Conservation (phyloP, 257 asterid genomes). For the Nicotiana sylvestris region DNA sequence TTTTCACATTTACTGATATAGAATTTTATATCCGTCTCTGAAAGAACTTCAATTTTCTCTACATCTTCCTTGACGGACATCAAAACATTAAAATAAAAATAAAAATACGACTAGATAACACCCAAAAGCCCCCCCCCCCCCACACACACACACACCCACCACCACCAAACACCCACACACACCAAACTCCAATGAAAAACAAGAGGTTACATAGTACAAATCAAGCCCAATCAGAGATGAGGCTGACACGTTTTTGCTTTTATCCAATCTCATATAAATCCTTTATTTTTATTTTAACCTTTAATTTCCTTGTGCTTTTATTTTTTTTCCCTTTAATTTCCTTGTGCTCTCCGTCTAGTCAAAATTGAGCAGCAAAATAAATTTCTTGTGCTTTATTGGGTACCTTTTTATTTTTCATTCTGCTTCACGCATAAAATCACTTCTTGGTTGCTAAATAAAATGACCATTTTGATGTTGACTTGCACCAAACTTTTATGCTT, state of each 20-base stretch:
- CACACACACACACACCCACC: background rate
- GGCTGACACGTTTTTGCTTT: conserved; percentile 21
- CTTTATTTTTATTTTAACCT: background rate
- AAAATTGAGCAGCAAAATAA: conserved; percentile 9
- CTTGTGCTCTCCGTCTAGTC: conserved; percentile 5
- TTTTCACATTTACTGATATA: too few species aligned
- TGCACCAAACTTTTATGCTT: conserved; percentile 29
- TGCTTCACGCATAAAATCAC: background rate
- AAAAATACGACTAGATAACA: background rate
- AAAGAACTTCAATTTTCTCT: too few species aligned
- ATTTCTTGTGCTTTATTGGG: too few species aligned
- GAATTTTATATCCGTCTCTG: too few species aligned
- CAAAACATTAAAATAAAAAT: too few species aligned
- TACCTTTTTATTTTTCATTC: background rate
- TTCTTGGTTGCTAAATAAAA: background rate
- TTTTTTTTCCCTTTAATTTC: background rate
- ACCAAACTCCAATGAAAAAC: conserved; percentile 13
- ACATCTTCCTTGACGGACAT: too few species aligned
- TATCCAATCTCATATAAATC: conserved; percentile 4
- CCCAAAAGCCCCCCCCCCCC: background rate
- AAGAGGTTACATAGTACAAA: conserved; percentile 25
- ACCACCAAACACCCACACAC: background rate
- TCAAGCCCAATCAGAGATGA: conserved; percentile 17
- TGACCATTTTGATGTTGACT: conserved; percentile 21
- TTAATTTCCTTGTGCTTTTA: background rate